Conservation (phyloP, 2,329 filamentous ascomycete species). For the Stagonosporopsis tanaceti region DNA sequence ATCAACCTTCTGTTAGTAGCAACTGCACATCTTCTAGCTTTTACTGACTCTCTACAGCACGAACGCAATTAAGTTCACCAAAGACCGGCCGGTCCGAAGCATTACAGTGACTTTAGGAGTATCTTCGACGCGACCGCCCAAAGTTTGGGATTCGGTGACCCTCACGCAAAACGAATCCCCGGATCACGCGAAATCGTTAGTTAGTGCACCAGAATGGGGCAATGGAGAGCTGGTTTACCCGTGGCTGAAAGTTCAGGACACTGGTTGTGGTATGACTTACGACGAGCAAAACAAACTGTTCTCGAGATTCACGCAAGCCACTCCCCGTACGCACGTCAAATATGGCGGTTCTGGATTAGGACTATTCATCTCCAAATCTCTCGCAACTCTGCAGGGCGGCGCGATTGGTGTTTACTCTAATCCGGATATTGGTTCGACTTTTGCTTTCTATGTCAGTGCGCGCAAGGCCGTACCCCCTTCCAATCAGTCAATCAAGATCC, state of each 20-base stretch:
- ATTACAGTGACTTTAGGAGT: constrained; percentile 52
- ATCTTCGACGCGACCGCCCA: constrained; percentile 25
- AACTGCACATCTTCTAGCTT: constrained; percentile 27
- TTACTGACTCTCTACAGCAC: constrained; percentile 41
- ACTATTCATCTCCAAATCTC: constrained; percentile 53
- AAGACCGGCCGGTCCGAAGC: constrained; percentile 41
- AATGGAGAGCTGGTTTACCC: constrained; percentile 46
- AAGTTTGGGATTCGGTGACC: constrained; percentile 25
- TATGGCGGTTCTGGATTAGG: constrained; percentile 55
- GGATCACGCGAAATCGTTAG: constrained; percentile 9
- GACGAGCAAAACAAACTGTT: constrained; percentile 49
- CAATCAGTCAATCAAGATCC: constrained; percentile 12
- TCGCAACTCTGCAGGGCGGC: constrained; percentile 47
- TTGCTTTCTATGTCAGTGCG: constrained; percentile 52
- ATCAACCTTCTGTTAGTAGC: constrained; percentile 40
- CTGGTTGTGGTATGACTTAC: constrained; percentile 49
- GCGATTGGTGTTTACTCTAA: constrained; percentile 53
- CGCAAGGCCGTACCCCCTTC: constrained; percentile 27
- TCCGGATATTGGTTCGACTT: constrained; percentile 46
- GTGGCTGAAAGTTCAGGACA: constrained; percentile 48
- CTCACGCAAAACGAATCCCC: constrained; percentile 23
- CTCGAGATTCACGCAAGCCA: constrained; percentile 41
- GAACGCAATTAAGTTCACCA: constrained; percentile 48
- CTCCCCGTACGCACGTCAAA: constrained; percentile 43
- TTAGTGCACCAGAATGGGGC: constrained; percentile 39